Conservation (phyloP, 1,284 basidiomycete species). For the Apiotrichum montevideense region DNA sequence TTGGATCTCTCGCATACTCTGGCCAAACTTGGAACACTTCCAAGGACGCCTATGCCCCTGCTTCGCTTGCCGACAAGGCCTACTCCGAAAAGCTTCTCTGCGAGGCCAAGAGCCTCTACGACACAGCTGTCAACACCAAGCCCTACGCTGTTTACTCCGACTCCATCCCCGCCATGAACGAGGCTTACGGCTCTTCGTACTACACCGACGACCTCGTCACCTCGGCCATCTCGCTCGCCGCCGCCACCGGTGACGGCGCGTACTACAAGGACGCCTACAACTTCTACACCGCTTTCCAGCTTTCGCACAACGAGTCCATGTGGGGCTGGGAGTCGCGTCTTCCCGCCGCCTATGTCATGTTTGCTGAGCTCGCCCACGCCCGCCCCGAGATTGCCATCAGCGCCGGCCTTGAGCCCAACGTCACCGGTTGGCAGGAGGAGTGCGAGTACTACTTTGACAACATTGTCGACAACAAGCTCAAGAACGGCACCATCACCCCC, state of each 20-base stretch:
- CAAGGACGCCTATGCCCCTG: slow-evolving; percentile 49
- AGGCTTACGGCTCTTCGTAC: slow-evolving; percentile 65
- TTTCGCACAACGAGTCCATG: slow-evolving; percentile 55
- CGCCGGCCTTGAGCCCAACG: slow-evolving; percentile 52
- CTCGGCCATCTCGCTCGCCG: slow-evolving; percentile 67
- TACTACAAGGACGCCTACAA: slow-evolving; percentile 61
- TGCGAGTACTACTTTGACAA: slow-evolving; percentile 70
- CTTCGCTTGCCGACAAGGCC: too few species aligned
- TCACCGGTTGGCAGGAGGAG: slow-evolving; percentile 61
- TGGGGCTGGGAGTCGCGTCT: slow-evolving; percentile 86
- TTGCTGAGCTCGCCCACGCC: slow-evolving; percentile 48
- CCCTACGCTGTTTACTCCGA: slow-evolving; percentile 39
- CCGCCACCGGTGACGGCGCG: slow-evolving; percentile 58
- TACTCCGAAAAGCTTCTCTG: slow-evolving; percentile 53
- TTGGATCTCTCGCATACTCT: slow-evolving; percentile 72
- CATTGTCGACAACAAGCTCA: slow-evolving; percentile 56
- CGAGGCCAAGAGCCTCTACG: slow-evolving; percentile 68
- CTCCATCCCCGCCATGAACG: slow-evolving; percentile 59
- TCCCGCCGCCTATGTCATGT: slow-evolving; percentile 67
- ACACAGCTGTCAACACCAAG: slow-evolving; percentile 57
- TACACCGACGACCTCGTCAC: slow-evolving; percentile 50
- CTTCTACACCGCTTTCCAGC: slow-evolving; percentile 57
- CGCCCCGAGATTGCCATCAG: slow-evolving; percentile 55
- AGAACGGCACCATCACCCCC: slow-evolving; percentile 55
- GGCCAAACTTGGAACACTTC: slow-evolving; percentile 51